Evolutionary conservation across 768 basidiomycete genomes (phyloP), one percentile per base, ranked within the genome.

Genomic region (Phaeolepiota aurea): DNA sequence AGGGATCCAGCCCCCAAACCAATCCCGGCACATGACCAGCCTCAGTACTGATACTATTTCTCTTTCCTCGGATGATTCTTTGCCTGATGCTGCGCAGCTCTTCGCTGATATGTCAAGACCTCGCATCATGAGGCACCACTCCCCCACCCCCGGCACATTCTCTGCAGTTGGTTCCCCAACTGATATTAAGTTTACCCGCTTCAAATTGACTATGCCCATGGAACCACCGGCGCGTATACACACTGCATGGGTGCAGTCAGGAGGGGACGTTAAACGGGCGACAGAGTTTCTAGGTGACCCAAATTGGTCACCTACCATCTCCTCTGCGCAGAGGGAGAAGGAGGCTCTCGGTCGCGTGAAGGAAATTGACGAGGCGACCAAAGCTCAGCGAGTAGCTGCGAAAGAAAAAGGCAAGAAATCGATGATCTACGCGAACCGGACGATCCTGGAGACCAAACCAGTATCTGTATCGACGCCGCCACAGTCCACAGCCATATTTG

Each of bases 381-480:
- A 77, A 48, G 82, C 80, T 1, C 75, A 69, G 46, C 71, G 80
- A 44, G 74, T 71, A 14, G 78, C 82, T 22, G 69, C 68, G 43
- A 79, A 69, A 54, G 84, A 87, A 61, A 80, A 85, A 58, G 84
- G 79, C 15, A 87, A 83, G 58, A 82, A 76, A 52, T 88, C 87
- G n/a, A 71, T 78, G 56, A 89, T 89, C 37, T 88, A 88, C 48
- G 79, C 81, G 31, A 82, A 81, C 47, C 73, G 82, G 42, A 58
- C 69, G 28, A 59, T 62, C 20, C 62, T 81, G 23, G 74, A 75
- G 41, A 61, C 58, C 37, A 74, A 62, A 40, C 62, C 62, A 19
- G 23, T 37, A 16, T 37, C 47, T 3, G 44, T 49, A 25, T 48
- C 60, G 20, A 56, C 71, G 12, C 65, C 72, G 1, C 69, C 74